A percentile compares a stretch with the other conserved stretches of the same genome.
Evolutionary conservation across 2,329 filamentous ascomycete genomes (phyloP).

Genomic region (Chalaropsis thielavioides): DNA sequence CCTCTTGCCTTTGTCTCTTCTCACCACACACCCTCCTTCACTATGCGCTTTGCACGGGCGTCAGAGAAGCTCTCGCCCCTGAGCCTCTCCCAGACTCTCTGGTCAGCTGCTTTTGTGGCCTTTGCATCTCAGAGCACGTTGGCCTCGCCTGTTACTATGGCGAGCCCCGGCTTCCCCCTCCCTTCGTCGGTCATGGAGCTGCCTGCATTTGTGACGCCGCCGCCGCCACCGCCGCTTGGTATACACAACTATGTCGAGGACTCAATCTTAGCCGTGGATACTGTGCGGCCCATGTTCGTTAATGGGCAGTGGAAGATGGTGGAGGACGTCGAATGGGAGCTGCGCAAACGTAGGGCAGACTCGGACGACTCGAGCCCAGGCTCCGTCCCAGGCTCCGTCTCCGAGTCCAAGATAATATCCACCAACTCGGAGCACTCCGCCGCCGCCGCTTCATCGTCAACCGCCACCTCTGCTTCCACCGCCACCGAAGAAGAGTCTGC

Average conservation of each 20-base stretch:
- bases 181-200: neutral
- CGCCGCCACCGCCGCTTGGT: neutral
- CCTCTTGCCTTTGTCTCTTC: neutral
- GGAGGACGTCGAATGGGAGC: conserved; percentile 15
- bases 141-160: conserved; percentile 2
- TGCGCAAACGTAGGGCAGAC: conserved; percentile 23
- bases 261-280: conserved; percentile 18
- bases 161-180: neutral
- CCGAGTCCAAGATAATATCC: neutral
- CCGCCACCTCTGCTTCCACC: conserved; percentile 21
- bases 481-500: conserved; percentile 25
- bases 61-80: neutral
- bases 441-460: conserved; percentile 6
- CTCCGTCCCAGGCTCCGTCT: neutral
- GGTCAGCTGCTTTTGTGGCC: conserved; percentile 11
- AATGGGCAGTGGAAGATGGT: conserved; percentile 20
- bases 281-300: conserved; percentile 18
- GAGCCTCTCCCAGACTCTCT: conserved; percentile 7
- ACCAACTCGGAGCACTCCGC: neutral
- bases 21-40: neutral
- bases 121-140: conserved; percentile 10
- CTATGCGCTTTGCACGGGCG: neutral
- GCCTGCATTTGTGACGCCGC: conserved; percentile 2
- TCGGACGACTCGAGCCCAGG: conserved; percentile 2
- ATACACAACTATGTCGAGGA: conserved; percentile 7